Base-by-base conservation (phyloP, 2,329 filamentous ascomycete genomes). In the Aspergillus felis region DNA sequence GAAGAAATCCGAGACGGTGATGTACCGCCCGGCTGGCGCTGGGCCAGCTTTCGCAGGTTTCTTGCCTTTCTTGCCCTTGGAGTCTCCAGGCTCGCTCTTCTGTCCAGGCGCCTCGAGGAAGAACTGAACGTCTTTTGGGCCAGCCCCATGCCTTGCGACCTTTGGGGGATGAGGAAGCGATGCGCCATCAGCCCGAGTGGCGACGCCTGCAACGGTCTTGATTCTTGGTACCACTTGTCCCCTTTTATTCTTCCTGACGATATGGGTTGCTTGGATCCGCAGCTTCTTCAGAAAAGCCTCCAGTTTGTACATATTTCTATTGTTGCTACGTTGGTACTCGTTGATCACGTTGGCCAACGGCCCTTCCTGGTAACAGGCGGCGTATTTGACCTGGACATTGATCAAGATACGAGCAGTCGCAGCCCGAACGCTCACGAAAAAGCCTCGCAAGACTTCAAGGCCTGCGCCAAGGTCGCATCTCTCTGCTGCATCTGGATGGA, bases 341-440 rank as follows among this genome's bases (percentile, higher is more conserved):
- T 53, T 38, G 10, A 82, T 76, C 0, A 81, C 56, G 0, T 62
- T 35, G 3, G 52, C 55, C 22, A 86, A 68, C 2, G 72, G 69
- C 0, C 76, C 76, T 1, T 76, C 64, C 61, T 82, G 76, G 69
- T 84, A 85, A 64, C 85, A 87, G 0, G 84, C 83, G 2, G 79
- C 77, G 48, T 82, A 81, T 8, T 83, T 83, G 27, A 87, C 84
- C 57, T 88, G 86, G 3, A 88, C 74, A 56, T 89, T 88, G 12
- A 88, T 68, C 0, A 88, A 66, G 4, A 88, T 73, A 3, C 84
- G 78, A 42, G 78, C 79, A 14, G 83, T 82, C 2, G 83, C 81
- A 1, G 83, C 79, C 4, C 86, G 82, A 29, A 85, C 81, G 64
- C 84, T 87, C 10, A 84, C 76, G 65, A 83, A 87, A 70, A 83